Conservation (phyloP, 2,329 filamentous ascomycete species). For the Davidsoniella virescens region DNA sequence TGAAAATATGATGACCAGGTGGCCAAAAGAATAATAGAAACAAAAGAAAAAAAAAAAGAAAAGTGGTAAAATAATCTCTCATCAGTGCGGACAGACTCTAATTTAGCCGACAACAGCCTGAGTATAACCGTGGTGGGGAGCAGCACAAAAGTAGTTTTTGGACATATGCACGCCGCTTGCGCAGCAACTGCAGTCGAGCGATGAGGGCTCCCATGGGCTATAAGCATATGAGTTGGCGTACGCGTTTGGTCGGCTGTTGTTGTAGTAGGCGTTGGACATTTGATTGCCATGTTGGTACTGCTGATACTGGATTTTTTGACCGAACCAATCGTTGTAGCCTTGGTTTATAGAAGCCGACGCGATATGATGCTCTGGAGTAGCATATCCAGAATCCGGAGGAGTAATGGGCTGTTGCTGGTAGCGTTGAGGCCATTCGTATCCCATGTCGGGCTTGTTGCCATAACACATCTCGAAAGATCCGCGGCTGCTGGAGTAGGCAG, state of each 20-base stretch:
- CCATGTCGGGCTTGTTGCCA: constrained; percentile 18
- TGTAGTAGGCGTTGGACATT: constrained; percentile 20
- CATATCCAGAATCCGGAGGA: constrained; percentile 44
- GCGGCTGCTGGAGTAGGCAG: constrained; percentile 20
- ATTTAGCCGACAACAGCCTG: constrained; percentile 39
- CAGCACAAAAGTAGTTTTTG: constrained; percentile 29
- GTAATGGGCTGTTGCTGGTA: constrained; percentile 30
- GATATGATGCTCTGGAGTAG: constrained; percentile 41
- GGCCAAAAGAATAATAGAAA: constrained; percentile 12
- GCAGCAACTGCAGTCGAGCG: constrained; percentile 33
- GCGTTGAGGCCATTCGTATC: constrained; percentile 13
- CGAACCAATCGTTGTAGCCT: constrained; percentile 43
- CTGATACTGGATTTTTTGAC: constrained; percentile 27
- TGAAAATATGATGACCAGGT: constrained; percentile 1
- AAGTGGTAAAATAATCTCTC: constrained; percentile 12
- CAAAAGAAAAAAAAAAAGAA: constrained; percentile 16
- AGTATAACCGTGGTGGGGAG: constrained; percentile 31
- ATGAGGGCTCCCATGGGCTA: constrained; percentile 34
- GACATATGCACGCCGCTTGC: constrained; percentile 29
- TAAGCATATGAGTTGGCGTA: constrained; percentile 31
- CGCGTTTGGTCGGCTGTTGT: constrained; percentile 25
- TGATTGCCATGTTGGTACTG: constrained; percentile 23
- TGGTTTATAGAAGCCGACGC: constrained; percentile 38
- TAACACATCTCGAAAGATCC: constrained; percentile 21
- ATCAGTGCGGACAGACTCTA: constrained; percentile 9